These are phyloP conservation scores for Aspergillus indologenus DNA, from an alignment of 495 filamentous ascomycete species.

Conservation along the genomic window DNA sequence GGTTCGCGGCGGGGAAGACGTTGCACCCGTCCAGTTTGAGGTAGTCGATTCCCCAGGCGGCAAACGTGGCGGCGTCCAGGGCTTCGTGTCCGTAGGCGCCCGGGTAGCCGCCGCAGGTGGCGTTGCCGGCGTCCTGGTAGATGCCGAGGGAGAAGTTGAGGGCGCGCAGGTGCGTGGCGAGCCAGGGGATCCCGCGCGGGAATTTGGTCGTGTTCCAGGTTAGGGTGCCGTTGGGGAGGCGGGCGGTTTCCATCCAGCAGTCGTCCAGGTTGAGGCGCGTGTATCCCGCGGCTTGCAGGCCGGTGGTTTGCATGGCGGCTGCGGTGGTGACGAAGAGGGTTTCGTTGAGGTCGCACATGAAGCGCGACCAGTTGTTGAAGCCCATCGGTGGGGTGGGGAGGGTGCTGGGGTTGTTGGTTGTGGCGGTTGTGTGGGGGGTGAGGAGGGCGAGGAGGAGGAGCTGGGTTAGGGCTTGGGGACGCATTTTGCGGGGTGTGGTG, in stretches of 20 bases:
- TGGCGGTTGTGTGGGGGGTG: slow-evolving; percentile 11
- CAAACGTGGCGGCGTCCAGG: slow-evolving; percentile 36
- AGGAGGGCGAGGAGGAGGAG: background rate
- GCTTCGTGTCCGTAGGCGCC: slow-evolving; percentile 38
- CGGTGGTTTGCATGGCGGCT: slow-evolving; percentile 34
- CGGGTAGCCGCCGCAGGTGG: slow-evolving; percentile 40
- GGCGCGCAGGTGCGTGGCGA: slow-evolving; percentile 29
- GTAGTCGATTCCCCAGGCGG: slow-evolving; percentile 42
- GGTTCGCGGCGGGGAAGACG: slow-evolving; percentile 26
- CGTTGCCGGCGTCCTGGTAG: slow-evolving; percentile 41
- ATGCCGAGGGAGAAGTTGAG: slow-evolving; percentile 40
- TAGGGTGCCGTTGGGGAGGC: slow-evolving; percentile 30
- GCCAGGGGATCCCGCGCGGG: slow-evolving; percentile 40
- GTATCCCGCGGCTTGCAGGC: slow-evolving; percentile 38
- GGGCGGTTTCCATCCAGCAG: slow-evolving; percentile 37
- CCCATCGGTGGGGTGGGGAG: slow-evolving; percentile 43
- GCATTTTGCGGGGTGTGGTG: background rate
- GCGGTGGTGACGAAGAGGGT: slow-evolving; percentile 41
- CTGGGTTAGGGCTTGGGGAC: background rate
- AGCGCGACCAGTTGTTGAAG: slow-evolving; percentile 46
- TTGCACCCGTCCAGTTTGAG: slow-evolving; percentile 44
- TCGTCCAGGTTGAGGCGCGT: slow-evolving; percentile 43
- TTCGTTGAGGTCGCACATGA: slow-evolving; percentile 42
- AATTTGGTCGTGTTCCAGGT: slow-evolving; percentile 37
- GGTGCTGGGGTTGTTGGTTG: slow-evolving; percentile 17